Evolutionary conservation across 306 rosid species (phyloP).

Genomic region (Quercus dentata): DNA sequence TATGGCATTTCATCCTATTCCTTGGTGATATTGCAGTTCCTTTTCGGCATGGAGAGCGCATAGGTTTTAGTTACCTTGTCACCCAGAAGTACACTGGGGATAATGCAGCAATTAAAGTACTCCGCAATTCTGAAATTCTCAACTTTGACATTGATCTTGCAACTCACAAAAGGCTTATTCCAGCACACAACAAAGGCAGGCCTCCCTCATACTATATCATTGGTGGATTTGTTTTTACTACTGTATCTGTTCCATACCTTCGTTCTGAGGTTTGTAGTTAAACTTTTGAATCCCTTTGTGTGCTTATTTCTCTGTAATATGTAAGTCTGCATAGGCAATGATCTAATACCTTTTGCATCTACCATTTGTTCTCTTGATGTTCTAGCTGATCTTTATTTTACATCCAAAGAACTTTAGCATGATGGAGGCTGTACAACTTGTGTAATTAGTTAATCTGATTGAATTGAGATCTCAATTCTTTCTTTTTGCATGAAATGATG

Average conservation of each 20-base stretch:
- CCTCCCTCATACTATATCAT: conserved; percentile 95
- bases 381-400: not conserved
- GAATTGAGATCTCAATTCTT: not conserved
- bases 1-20: not conserved
- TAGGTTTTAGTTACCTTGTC: conserved; percentile 67
- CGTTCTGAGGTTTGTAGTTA: conserved; percentile 83
- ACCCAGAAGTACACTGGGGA: conserved; percentile 51
- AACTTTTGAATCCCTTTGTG: not conserved
- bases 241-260: conserved; percentile 98
- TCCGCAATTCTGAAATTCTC: conserved; percentile 56
- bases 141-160: conserved; percentile 58
- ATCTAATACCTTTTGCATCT: not conserved
- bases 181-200: conserved; percentile 83
- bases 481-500: conserved; percentile 8
- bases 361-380: not conserved
- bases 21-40: conserved; percentile 49
- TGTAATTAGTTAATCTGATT: not conserved
- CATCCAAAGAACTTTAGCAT: not conserved
- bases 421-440: conserved; percentile 1
- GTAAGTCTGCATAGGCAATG: not conserved
- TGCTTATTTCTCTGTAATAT: not conserved
- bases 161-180: conserved; percentile 74
- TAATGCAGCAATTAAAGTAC: conserved; percentile 58
- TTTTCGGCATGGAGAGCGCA: conserved; percentile 96
- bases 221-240: conserved; percentile 87